Base-by-base conservation (phyloP, 108 stramenopile genomes). In the Ochromonas danica region DNA sequence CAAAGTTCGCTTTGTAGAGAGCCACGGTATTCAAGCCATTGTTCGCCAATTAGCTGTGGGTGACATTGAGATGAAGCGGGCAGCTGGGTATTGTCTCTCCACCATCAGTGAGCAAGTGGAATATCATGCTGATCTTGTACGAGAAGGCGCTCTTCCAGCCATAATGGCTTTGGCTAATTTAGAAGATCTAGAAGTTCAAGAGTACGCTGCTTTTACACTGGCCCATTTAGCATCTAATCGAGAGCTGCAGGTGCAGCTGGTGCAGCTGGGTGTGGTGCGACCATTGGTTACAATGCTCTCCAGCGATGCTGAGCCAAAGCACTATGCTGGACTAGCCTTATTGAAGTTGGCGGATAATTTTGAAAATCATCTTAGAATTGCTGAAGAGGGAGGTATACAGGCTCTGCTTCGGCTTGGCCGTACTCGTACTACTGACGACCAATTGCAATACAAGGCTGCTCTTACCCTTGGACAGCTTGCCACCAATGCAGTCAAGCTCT, bases 291-390 rank as follows among this genome's bases (percentile, higher is more conserved):
- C 89, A 30, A 92, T 93, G 89, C 90, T 93, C 86, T 85, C 89
- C 30, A 80, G 71, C 39, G 85, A 90, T 63, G 88, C 91, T 0
- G 90, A 90, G 79, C 89, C 91, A 31, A 82, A 88, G 63, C 90
- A 92, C 79, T 93, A 92, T 79, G 93, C 93, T 17, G 90, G 90
- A n/a, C 88, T 92, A 33, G 93, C 93, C 61, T 87, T 93, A 27
- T 85, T 93, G 67, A 92, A 93, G 77, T 86, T 93, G 35, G 90
- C 92, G 30, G 92, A 93, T 85, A 93, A 93, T 80, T 91, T 91
- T 71, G 89, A 92, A 80, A 92, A 91, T 78, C 93, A 93, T 82
- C 62, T 92, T 27, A 83, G 86, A 35, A 90, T 93, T 75, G 92
- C 93, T 28, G 87, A 90, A 60, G 92, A 90, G 71, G 93, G 93